Evolutionary conservation across 2,329 filamentous ascomycete genomes (phyloP).

Genomic region (Salinomyces thailandicus): DNA sequence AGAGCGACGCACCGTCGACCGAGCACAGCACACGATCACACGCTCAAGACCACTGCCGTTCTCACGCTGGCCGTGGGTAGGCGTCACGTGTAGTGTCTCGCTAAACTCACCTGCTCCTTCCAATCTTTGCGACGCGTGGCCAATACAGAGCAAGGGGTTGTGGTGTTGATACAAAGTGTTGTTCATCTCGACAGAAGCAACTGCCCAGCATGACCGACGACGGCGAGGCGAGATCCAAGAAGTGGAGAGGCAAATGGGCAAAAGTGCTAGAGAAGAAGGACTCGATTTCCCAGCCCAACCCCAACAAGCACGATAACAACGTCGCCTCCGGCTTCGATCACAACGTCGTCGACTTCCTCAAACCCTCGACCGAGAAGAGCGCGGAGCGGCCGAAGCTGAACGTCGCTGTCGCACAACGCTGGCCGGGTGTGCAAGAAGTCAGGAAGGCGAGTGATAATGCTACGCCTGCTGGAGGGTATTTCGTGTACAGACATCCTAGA

Average conservation of each 20-base stretch:
- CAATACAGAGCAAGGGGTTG: too few relatives aligned
- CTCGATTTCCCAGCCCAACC: constrained; percentile 3
- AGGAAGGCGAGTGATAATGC: constrained; percentile 11
- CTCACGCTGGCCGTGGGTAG: too few relatives aligned
- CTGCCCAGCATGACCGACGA: constrained; percentile 5
- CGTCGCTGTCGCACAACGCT: constrained; percentile 39
- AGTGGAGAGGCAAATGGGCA: constrained; percentile 24
- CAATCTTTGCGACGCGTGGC: too few relatives aligned
- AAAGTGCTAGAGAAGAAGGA: constrained; percentile 21
- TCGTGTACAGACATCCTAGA: constrained; percentile 26
- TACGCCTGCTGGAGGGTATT: constrained; percentile 5
- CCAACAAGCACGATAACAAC: constrained; percentile 6
- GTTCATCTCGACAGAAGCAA: too few relatives aligned
- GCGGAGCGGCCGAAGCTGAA: constrained; percentile 34
- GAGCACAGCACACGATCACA: too few relatives aligned
- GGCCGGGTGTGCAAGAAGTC: constrained; percentile 40
- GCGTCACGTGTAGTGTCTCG: too few relatives aligned
- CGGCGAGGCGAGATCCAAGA: constrained; percentile 10
- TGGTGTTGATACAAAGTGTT: too few relatives aligned
- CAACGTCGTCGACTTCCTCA: constrained; percentile 49
- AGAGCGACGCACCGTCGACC: too few relatives aligned
- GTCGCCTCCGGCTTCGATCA: constrained; percentile 26
- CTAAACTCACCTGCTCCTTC: too few relatives aligned
- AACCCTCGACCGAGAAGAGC: constrained; percentile 39
- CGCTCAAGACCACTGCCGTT: too few relatives aligned